Evolutionary conservation across 2,329 filamentous ascomycete species (phyloP).

Genomic region (Penicillium polonicum): DNA sequence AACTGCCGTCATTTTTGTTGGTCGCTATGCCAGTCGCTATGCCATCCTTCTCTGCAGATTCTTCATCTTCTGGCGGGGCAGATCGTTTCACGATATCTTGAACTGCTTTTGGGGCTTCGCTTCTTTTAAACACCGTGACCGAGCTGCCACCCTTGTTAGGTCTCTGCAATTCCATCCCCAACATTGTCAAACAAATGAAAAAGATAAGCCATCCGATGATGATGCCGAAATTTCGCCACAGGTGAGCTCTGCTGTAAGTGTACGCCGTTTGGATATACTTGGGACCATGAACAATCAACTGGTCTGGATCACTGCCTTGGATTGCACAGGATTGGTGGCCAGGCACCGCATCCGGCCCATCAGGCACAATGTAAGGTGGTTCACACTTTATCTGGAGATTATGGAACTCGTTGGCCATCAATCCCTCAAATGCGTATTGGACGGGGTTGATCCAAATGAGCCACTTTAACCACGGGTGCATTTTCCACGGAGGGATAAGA

Average conservation of each 20-base stretch:
- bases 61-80: conserved; percentile 49
- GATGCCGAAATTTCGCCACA: conserved; percentile 78
- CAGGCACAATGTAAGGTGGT: conserved; percentile 57
- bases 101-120: conserved; percentile 60
- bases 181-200: conserved; percentile 73
- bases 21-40: conserved; percentile 8
- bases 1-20: conserved; percentile 20
- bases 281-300: conserved; percentile 53
- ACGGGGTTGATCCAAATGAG: conserved; percentile 66
- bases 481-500: conserved; percentile 60
- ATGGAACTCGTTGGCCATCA: conserved; percentile 71
- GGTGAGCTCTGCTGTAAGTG: conserved; percentile 55
- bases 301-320: conserved; percentile 56
- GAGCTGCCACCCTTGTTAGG: conserved; percentile 79
- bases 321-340: conserved; percentile 61
- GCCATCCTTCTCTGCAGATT: conserved; percentile 42
- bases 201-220: conserved; percentile 71
- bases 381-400: conserved; percentile 55
- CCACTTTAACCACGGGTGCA: conserved; percentile 65
- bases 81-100: conserved; percentile 56
- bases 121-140: conserved; percentile 72
- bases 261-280: conserved; percentile 58
- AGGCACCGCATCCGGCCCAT: conserved; percentile 45
- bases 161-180: conserved; percentile 74
- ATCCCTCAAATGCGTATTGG: conserved; percentile 66